Evolutionary conservation across 306 rosid genomes (phyloP), one percentile per base, ranked within the genome.

Genomic region (Aeschynomene evenia): DNA sequence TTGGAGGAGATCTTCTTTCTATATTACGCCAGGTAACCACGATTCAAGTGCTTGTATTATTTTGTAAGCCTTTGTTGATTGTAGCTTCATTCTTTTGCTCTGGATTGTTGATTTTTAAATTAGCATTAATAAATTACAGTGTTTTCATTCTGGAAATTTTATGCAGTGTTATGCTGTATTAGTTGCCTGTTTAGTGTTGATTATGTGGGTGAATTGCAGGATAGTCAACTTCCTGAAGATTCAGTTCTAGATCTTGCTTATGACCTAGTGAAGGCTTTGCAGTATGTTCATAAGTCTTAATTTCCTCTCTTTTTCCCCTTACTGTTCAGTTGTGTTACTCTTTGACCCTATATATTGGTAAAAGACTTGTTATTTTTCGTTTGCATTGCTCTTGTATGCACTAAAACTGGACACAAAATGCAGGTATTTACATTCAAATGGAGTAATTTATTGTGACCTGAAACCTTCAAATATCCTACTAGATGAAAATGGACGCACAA

Each of bases 361-460:
- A 15, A 14, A 45, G 51, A 45, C 51, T 45, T 43, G 2, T 43
- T 15, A 45, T 45, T 5, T n/a, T 2, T 6, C 31, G 67, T 54
- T 48, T 22, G 53, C 28, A 20, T 71, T 52, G 54, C 66, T 61
- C 57, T 89, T 58, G 45, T 64, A 34, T 79, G 54, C 48, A 55
- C 70, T 58, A 23, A 61, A 65, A 34, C 70, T 70, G 65, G 66
- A 70, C 34, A 54, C 23, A 42, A 13, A 26, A 39, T 75, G 63
- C 81, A 94, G 99, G 89, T 94, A 71, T 71, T 81, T 94, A 77
- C 99, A 94, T 74, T 91, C 96, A 54, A 91, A 81, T 78, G 99
- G 95, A 77, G 89, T 89, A 65, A 85, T 94, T 33, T 94, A 94
- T 64, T 89, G 95, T 77, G 99, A 94, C 79, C 78, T 94, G 85